Base-by-base conservation (phyloP, 108 stramenopile genomes). In the Cyclotella kingstonii region DNA sequence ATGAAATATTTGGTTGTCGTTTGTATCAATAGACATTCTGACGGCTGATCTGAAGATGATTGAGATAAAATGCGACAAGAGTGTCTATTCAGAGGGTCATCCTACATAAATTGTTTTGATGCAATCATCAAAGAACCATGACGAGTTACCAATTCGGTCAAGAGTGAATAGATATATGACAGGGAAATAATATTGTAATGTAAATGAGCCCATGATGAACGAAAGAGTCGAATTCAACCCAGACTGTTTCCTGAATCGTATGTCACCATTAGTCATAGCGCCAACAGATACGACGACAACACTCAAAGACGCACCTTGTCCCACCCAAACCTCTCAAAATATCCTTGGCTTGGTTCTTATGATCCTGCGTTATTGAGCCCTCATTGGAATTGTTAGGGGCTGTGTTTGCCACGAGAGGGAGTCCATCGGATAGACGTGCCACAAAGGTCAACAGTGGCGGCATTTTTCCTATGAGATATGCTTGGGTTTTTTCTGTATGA, bases 391-490 rank as follows among this genome's bases (percentile, higher is more conserved):
- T 29, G 84, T n/a, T n/a, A n/a, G 85, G 72, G 48, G 81, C 67
- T 4, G 72, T 73, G 27, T 76, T 82, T 4, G 93, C 87, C 30
- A 94, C 90, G 50, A 94, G 75, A 3, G 87, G 86, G 14, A 94
- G 77, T 19, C 87, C 87, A 65, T 94, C 93, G 10, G 85, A 83
- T 5, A 81, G 48, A 11, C 93, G 84, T n/a, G 93, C 88, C 9
- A 94, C 86, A 75, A 89, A 88, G 11, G 93, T 94, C 38, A 94
- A 64, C 38, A 91, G 76, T 11, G 91, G 91, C 22, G 93, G 93
- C 93, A 94, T 94, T 14, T 39, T 72, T 29, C 43, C 42, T 25
- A 18, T 15, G 18, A n/a, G n/a, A n/a, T n/a, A n/a, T n/a, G n/a
- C n/a, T n/a, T n/a, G n/a, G n/a, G n/a, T n/a, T n/a, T n/a, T n/a